These are phyloP conservation scores for Sugiyamaella valdiviana DNA, from an alignment of 805 yeast genomes.

Conservation along the genomic window DNA sequence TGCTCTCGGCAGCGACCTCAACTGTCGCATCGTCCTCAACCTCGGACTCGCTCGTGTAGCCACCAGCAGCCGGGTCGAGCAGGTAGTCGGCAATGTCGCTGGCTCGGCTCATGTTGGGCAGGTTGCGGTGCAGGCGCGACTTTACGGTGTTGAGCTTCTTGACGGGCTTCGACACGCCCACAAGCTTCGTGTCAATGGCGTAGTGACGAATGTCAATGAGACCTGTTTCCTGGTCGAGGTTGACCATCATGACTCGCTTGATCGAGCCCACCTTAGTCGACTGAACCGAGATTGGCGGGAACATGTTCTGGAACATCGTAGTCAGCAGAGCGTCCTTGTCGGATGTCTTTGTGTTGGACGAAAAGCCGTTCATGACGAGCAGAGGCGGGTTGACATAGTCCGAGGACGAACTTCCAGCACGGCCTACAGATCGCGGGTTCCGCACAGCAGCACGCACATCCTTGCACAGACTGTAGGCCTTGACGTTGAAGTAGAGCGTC, in stretches of 20 bases:
- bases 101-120: conserved; percentile 65
- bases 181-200: conserved; percentile 77
- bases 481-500: conserved; percentile 73
- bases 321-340: conserved; percentile 67
- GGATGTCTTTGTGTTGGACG: conserved; percentile 53
- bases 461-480: conserved; percentile 69
- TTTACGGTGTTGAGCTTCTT: conserved; percentile 63
- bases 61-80: conserved; percentile 74
- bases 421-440: conserved; percentile 69
- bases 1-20: conserved; percentile 8
- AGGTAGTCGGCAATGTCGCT: conserved; percentile 78
- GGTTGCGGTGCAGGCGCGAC: conserved; percentile 49
- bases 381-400: conserved; percentile 79
- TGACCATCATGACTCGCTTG: conserved; percentile 77
- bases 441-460: conserved; percentile 67
- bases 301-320: conserved; percentile 89
- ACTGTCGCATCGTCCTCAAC: conserved; percentile 46
- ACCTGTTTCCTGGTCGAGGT: conserved; percentile 64
- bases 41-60: conserved; percentile 85
- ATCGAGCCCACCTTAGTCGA: conserved; percentile 66
- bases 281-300: conserved; percentile 91
- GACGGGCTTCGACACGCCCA: conserved; percentile 60
- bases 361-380: conserved; percentile 86
- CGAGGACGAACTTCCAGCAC: conserved; percentile 42
- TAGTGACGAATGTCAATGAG: conserved; percentile 83